phyloP scores from a whole-genome alignment of 1,284 basidiomycete genomes.

The Marasmius tenuissimus region DNA sequence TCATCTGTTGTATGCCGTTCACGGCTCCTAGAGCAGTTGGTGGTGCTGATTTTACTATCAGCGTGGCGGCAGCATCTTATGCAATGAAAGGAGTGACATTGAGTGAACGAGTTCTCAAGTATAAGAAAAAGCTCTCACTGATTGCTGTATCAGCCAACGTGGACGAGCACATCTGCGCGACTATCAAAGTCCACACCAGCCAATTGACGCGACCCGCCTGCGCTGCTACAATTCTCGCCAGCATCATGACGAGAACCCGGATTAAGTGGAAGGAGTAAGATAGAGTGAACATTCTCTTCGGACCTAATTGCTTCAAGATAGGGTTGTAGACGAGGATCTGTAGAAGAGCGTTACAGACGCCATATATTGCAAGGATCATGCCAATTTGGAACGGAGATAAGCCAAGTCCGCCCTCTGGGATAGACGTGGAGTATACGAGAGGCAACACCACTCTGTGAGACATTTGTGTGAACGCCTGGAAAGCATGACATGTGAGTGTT shows the following conservation, averaged over 20 bases:
- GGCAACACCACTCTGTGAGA: constrained; percentile 21
- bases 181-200: not conserved
- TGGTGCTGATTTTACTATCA: constrained; percentile 8
- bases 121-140: not conserved
- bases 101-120: not conserved
- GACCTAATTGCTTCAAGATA: constrained; percentile 1
- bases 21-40: constrained; percentile 18
- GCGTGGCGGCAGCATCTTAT: constrained; percentile 3
- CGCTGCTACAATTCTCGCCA: not conserved
- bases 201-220: not conserved
- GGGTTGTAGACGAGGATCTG: not conserved
- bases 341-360: constrained; percentile 28
- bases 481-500: constrained; percentile 29
- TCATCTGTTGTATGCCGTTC: constrained; percentile 21
- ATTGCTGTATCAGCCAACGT: not conserved
- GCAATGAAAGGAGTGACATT: not conserved
- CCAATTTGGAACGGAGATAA: constrained; percentile 19
- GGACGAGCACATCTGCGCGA: not conserved
- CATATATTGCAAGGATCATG: constrained; percentile 15
- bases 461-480: constrained; percentile 37
- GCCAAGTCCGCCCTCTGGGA: constrained; percentile 18
- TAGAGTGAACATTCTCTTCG: not conserved
- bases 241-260: not conserved
- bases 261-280: not conserved
- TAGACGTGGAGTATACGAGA: constrained; percentile 18